Evolutionary conservation across 805 yeast species (phyloP), one percentile per base, ranked within the genome.

Genomic region (Schizosaccharomyces lindneri): DNA sequence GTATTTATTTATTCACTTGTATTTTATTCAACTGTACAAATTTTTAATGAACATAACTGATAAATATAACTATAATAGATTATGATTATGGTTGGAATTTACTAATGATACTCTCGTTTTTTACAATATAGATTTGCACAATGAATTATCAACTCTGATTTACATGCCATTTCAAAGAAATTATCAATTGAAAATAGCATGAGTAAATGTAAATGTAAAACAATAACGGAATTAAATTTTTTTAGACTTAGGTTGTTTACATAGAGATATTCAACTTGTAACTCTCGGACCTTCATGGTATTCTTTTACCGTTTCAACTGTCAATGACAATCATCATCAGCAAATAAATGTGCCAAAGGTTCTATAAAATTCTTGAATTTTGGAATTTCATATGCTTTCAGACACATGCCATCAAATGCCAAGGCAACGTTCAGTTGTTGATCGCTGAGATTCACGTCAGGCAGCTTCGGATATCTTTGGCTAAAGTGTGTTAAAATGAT

Each of bases 401-500:
- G 13, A 24, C 31, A 17, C 57, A 51, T 51, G 21, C 57, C 57
- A 29, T 51, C 57, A 51, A 51, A 51, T 11, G 57, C 57, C 31
- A 51, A 29, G 15, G 57, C 57, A 5, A 51, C 36, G 29, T 51
- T 21, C 15, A 29, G n/a, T 7, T 21, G 19, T 9, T 51, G 15
- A 17, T 17, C 27, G 15, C 15, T 17, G n/a, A 51, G 21, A 24
- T 51, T 17, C 21, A 51, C 36, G 1, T 51, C 57, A 19, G 60
- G 43, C 17, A 57, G 19, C 36, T 36, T 57, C 11, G 60, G 60
- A 41, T 57, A 93, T 64, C 99, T 77, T 65, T 93, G 94, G 63
- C 95, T 85, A 73, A 93, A 89, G 73, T 93, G 99, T 0, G 98
- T 93, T 55, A 93, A 73, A 4, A 93, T 74, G 32, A 87, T 72